A percentile compares a stretch with the other conserved stretches of the same genome.
These are phyloP conservation scores for Bipolaris gigantea DNA, from an alignment of 2,329 filamentous ascomycete species.

Conservation along the genomic window DNA sequence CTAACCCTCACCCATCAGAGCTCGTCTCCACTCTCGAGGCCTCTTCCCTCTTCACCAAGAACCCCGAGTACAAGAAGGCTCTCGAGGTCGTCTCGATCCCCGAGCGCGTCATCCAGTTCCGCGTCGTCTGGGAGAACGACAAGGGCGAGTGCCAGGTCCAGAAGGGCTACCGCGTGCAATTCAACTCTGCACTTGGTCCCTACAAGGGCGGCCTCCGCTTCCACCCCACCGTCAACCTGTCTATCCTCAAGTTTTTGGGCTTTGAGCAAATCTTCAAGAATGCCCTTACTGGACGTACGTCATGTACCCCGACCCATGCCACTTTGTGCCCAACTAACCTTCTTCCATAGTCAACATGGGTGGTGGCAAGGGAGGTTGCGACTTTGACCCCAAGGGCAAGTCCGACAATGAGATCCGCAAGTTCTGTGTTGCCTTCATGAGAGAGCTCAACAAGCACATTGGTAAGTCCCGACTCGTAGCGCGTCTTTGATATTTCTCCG, in stretches of 20 bases:
- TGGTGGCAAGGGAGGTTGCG: constrained; percentile 94
- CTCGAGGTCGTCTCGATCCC: constrained; percentile 86
- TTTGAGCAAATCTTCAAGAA: constrained; percentile 99
- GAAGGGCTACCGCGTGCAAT: constrained; percentile 94
- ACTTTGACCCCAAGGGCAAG: constrained; percentile 99
- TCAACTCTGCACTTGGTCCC: constrained; percentile 95
- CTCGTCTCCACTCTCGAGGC: constrained; percentile 92
- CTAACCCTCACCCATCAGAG: constrained; percentile 59
- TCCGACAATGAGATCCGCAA: constrained; percentile 94
- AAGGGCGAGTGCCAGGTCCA: constrained; percentile 86
- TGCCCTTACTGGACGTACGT: constrained; percentile 87
- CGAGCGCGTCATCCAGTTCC: constrained; percentile 96
- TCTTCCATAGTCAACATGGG: constrained; percentile 75
- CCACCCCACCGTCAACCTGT: constrained; percentile 82
- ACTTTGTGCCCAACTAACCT: constrained; percentile 6
- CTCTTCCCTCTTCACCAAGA: constrained; percentile 87
- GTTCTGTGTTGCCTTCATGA: constrained; percentile 97
- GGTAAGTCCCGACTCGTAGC: constrained; percentile 25
- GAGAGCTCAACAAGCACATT: constrained; percentile 92
- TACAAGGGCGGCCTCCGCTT: constrained; percentile 98
- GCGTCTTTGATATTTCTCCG: constrained; percentile 6
- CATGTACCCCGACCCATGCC: background rate
- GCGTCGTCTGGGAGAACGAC: constrained; percentile 96
- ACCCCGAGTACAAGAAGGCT: constrained; percentile 92
- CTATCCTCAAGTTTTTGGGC: constrained; percentile 89